Conservation (phyloP, 2,329 filamentous ascomycete species). For the Diaporthe sp. region DNA sequence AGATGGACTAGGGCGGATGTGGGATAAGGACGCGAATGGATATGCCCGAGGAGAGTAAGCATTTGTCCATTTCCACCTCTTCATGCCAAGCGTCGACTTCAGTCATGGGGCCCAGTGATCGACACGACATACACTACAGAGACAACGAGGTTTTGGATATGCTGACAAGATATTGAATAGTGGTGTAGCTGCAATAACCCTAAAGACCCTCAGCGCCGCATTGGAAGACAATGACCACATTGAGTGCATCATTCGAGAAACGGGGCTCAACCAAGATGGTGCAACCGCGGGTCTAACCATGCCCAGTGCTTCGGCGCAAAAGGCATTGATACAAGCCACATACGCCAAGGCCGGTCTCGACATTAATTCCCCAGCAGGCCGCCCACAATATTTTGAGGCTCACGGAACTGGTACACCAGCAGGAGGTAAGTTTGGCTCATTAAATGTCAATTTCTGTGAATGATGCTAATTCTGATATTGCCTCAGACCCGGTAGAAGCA, state of each 20-base stretch:
- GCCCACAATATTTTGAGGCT: slow-evolving; percentile 49
- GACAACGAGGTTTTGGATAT: no score
- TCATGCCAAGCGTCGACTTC: background rate
- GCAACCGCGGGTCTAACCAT: slow-evolving; percentile 55
- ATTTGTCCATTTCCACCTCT: no score
- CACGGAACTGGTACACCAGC: slow-evolving; percentile 44
- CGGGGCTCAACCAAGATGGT: slow-evolving; percentile 58
- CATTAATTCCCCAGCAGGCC: slow-evolving; percentile 38
- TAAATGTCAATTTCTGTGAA: rapidly evolving
- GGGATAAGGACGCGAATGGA: slow-evolving; percentile 58
- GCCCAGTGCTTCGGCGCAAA: slow-evolving; percentile 54
- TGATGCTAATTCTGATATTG: background rate
- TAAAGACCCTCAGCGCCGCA: slow-evolving; percentile 39
- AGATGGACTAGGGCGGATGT: slow-evolving; percentile 49
- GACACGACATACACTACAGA: background rate
- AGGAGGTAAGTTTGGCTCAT: background rate
- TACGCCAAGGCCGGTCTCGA: slow-evolving; percentile 53
- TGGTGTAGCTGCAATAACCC: slow-evolving; percentile 55
- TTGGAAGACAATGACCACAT: slow-evolving; percentile 42
- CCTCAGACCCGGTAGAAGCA: slow-evolving; percentile 44
- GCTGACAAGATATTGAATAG: slow-evolving; percentile 36
- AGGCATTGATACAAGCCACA: slow-evolving; percentile 48
- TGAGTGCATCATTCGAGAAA: slow-evolving; percentile 54
- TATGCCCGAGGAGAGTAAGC: slow-evolving; percentile 61
- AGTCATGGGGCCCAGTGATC: background rate